These are phyloP conservation scores for Phytophthora hybrid DNA, from an alignment of 352 stramenopile genomes.

Conservation along the genomic window DNA sequence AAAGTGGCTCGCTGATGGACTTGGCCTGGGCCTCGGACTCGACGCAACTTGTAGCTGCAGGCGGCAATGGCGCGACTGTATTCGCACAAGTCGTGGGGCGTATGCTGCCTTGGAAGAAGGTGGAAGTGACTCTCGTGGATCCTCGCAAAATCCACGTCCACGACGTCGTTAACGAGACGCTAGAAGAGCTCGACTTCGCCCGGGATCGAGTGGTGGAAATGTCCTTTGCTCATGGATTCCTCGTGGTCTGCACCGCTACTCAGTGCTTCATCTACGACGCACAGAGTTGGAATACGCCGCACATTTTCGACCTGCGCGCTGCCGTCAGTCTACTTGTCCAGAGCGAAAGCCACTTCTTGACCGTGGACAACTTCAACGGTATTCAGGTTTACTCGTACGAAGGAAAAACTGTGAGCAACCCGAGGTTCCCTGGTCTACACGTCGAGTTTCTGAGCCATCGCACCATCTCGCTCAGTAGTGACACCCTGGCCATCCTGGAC, in stretches of 20 bases:
- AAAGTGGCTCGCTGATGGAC: constrained; percentile 85
- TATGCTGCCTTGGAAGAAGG: constrained; percentile 90
- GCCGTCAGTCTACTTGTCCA: constrained; percentile 90
- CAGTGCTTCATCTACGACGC: constrained; percentile 95
- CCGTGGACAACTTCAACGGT: constrained; percentile 89
- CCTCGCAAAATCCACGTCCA: constrained; percentile 91
- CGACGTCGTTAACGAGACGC: constrained; percentile 90
- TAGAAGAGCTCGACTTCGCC: constrained; percentile 93
- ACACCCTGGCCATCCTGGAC: constrained; percentile 92
- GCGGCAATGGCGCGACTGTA: constrained; percentile 53
- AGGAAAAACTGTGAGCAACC: constrained; percentile 87
- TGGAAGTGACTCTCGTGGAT: constrained; percentile 85
- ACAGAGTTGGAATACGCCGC: constrained; percentile 93
- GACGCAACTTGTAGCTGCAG: background rate
- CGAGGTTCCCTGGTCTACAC: constrained; percentile 89
- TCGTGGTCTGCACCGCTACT: constrained; percentile 93
- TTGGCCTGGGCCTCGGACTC: background rate
- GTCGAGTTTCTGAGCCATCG: constrained; percentile 89
- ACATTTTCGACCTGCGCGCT: constrained; percentile 93
- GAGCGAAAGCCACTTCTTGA: constrained; percentile 90
- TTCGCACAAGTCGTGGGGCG: constrained; percentile 92
- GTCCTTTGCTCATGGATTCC: constrained; percentile 90
- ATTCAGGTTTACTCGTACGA: constrained; percentile 95
- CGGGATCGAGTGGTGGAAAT: constrained; percentile 94
- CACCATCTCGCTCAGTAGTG: constrained; percentile 88